Evolutionary conservation across 768 basidiomycete species (phyloP), one percentile per base, ranked within the genome.

Genomic region (Suillus occidentalis): DNA sequence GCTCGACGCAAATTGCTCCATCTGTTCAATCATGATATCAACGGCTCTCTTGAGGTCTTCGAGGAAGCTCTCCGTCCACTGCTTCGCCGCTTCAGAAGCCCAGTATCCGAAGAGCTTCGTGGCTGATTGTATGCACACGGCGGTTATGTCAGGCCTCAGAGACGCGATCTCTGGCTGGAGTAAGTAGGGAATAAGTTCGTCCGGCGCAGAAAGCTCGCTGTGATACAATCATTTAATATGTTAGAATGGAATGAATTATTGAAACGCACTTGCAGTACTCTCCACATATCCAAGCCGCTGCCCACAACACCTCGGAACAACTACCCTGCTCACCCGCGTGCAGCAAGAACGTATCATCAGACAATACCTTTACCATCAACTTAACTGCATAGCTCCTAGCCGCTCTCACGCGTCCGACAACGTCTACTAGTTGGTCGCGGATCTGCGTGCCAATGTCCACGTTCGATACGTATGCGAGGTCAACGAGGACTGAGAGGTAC

Each of bases 231-330:
- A 67, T 22, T 70, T 22, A 70, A 40, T 58, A 37, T 20, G 47
- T 20, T 3, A 28, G 13, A 40, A 37, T 16, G 6, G 28, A 62
- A 1, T 25, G 36, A 16, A 8, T 56, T 14, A 55, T 42, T 39
- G 37, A 28, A 60, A 80, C 90, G 73, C 69, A 95, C 96, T 87
- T 83, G 84, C 91, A 89, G 74, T 94, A 94, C 77, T 99, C 97
- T 22, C 96, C 97, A 67, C 93, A 95, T 69, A 98, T 92, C 92
- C 94, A 99, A 6, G 95, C 94, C 12, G 95, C 96, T 0, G 96
- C 97, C 86, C 92, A 94, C 2, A 97, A 79, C 10, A 97, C 86
- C 72, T 96, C 93, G 0, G 89, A 85, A 70, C 93, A 96, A 72
- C 87, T 89, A 1, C 87, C 89, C 59, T 85, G 84, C 25, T 92